Evolutionary conservation across 257 asterid species (phyloP), one percentile per base, ranked within the genome.

Genomic region (Lycium ferocissimum): DNA sequence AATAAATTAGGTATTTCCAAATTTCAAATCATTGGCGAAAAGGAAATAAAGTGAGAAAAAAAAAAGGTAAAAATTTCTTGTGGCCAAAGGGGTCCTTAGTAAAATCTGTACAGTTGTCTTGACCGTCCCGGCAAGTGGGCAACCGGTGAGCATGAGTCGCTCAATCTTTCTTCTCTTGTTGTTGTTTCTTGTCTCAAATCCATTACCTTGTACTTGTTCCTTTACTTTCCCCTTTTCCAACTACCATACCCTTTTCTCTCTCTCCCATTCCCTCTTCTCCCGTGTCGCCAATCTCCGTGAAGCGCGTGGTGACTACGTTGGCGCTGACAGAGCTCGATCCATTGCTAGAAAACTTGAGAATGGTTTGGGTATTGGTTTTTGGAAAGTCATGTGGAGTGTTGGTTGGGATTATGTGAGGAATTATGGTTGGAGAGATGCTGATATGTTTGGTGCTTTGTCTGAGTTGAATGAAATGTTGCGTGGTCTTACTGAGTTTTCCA

Each of bases 201-300:
- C 86, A 14, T 1, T 56, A 12, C 82, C 88, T 2, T 87, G 91
- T 43, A 26, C 33, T 26, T 47, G 79, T 26, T 78, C 92, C 5
- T 82, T 54, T 81, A 61, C 88, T 3, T 85, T 80, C 56, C 81
- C 97, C 13, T 82, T 92, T 80, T 86, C 95, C 89, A 84, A 84
- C 86, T 92, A 90, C 87, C 94, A 83, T 8, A 61, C 90, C 85
- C 84, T 93, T 65, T 53, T 92, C 54, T 94, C 98, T 87, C 91
- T 96, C 54, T 90, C 98, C 13, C 97, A 94, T 85, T 91, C 99
- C 73, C 94, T 94, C 76, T 56, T 89, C 61, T 83, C 92, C 70
- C 98, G 98, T 80, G 96, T 94, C 18, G 94, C 98, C 85, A 88
- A 86, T 69, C 94, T 90, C 84, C 96, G 98, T 1, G 88, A 92